Evolutionary conservation across 352 stramenopile species (phyloP).

Genomic region (Phytopythium delawarense): DNA sequence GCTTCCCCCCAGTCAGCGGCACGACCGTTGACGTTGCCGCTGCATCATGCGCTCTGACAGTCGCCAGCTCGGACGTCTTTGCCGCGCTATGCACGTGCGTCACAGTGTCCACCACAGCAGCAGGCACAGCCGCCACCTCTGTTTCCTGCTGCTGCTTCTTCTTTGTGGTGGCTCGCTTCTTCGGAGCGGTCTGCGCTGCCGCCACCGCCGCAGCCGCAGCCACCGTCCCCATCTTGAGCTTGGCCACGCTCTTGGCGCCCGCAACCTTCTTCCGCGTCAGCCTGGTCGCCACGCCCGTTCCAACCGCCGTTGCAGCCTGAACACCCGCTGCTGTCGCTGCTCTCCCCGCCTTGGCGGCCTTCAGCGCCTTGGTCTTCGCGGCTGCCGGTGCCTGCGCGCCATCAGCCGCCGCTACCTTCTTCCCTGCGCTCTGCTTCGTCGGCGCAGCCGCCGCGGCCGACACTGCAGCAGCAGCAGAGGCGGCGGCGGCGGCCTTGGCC

Average conservation of each 20-base stretch:
- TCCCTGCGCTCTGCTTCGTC: constrained; percentile 1
- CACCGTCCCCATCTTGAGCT: neutral
- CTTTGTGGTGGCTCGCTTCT: neutral
- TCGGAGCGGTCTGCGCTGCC: neutral
- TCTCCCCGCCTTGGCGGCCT: neutral
- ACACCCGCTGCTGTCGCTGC: neutral
- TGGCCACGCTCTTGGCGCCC: neutral
- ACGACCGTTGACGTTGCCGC: constrained; percentile 13
- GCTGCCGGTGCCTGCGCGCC: neutral
- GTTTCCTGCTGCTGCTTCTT: neutral
- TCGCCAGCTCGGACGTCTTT: neutral
- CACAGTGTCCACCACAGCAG: no score
- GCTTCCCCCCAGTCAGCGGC: constrained; percentile 17
- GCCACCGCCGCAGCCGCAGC: neutral
- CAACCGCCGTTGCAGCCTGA: neutral
- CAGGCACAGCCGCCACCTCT: neutral
- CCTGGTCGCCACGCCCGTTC: neutral
- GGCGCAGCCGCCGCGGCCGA: neutral
- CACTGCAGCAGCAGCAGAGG: neutral
- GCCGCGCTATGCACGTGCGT: neutral
- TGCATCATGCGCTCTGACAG: neutral
- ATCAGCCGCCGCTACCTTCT: neutral
- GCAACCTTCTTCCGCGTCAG: neutral
- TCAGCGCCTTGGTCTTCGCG: neutral
- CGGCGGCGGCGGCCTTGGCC: neutral